Evolutionary conservation across 202 grass and related monocot species (phyloP), one percentile per base, ranked within the genome.

Genomic region (Musa balbisiana): DNA sequence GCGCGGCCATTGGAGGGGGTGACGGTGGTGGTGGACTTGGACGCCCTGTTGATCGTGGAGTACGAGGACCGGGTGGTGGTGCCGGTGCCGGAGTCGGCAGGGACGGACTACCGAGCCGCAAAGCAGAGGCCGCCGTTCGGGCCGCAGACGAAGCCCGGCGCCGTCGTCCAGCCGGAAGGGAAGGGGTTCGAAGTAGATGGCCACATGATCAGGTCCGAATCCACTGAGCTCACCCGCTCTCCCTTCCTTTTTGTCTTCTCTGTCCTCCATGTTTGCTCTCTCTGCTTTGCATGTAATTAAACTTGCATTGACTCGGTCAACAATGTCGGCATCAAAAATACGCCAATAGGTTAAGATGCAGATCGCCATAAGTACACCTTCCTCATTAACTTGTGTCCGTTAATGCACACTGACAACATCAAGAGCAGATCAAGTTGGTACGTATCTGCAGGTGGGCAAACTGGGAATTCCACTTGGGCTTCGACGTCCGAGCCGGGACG

Each of bases 381-480:
- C 33, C 33, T 0, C 33, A 43, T 8, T 43, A 6, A 43, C 33
- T 43, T 43, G 5, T 43, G 33, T 43, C 0, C 33, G 33, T 43
- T 43, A 43, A 43, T 43, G 4, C 33, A 43, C 33, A 43, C 33
- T 43, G 33, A 43, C 33, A 43, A 43, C 33, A 43, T 6, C 4
- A 6, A 43, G 4, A 43, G 33, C 5, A 43, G 33, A 43, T 43
- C 33, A 12, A 53, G 0, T 60, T 43, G 11, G 12, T 75, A 67
- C 20, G 49, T 51, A 20, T 23, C 64, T 14, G 69, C 84, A 96
- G 89, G 58, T 89, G 92, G 89, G 80, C 75, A 33, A 86, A 87
- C 82, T 96, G 89, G 92, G 84, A 79, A 16, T 92, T 96, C 72
- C 92, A 96, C 80, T 71, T 96, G 56, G 80, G 92, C 49, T 92